Conservation (phyloP, 225 moss, liverwort and hornwort species). For the Neckera pumila region DNA sequence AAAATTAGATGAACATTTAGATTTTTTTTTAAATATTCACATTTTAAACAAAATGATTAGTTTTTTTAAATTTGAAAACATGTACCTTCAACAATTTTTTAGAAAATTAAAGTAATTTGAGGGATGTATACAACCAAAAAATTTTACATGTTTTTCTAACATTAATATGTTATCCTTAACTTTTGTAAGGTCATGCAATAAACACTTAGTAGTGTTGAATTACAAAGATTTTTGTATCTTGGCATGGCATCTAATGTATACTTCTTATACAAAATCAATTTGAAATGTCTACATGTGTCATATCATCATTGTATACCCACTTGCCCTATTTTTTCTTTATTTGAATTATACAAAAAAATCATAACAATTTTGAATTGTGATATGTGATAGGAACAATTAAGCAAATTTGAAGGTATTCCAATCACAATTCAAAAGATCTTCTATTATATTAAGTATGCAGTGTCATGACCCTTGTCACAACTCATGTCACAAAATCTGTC, state of each 20-base stretch:
- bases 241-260: not conserved
- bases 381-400: not conserved
- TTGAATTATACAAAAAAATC: not conserved
- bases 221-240: not conserved
- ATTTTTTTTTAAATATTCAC: not conserved
- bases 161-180: fast-evolving
- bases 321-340: not conserved
- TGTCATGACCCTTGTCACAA: no score
- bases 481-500: no score
- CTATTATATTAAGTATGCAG: no score
- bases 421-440: fast-evolving
- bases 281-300: not conserved
- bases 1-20: not conserved
- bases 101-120: not conserved
- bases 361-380: not conserved
- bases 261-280: not conserved
- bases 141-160: not conserved
- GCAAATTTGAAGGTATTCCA: not conserved
- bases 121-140: not conserved
- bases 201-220: not conserved
- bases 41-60: not conserved
- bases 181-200: not conserved
- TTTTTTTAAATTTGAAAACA: not conserved
- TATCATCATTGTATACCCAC: not conserved
- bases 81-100: not conserved